These are phyloP conservation scores for Phytopythium montanum DNA, from an alignment of 352 stramenopile species.

Conservation along the genomic window DNA sequence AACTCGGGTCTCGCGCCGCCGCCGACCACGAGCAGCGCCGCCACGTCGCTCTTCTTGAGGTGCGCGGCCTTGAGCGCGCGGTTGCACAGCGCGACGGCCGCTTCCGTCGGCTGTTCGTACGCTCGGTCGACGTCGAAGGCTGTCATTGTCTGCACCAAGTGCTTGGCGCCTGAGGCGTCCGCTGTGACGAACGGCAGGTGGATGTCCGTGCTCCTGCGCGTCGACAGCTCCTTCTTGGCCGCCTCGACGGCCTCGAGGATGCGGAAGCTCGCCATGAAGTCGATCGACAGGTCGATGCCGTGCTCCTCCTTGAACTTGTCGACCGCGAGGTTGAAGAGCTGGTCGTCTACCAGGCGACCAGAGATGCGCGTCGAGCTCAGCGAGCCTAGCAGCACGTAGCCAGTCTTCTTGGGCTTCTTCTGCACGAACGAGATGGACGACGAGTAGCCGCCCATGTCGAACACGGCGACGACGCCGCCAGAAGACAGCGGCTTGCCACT, in stretches of 20 bases:
- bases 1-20: slow-evolving; percentile 50
- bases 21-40: slow-evolving; percentile 50
- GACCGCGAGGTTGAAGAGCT: slow-evolving; percentile 48
- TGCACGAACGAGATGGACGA: slow-evolving; percentile 53
- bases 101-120: slow-evolving; percentile 30
- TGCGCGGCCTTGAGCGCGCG: slow-evolving; percentile 25
- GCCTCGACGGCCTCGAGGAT: slow-evolving; percentile 63
- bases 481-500: slow-evolving; percentile 16
- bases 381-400: slow-evolving; percentile 37
- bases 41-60: slow-evolving; percentile 36
- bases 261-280: slow-evolving; percentile 66
- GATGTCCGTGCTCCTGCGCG: slow-evolving; percentile 45
- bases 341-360: slow-evolving; percentile 38
- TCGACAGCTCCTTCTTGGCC: slow-evolving; percentile 73
- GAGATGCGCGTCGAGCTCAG: slow-evolving; percentile 33
- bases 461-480: slow-evolving; percentile 40
- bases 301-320: slow-evolving; percentile 50
- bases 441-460: slow-evolving; percentile 66
- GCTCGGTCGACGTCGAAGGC: slow-evolving; percentile 46
- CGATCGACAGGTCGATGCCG: slow-evolving; percentile 64
- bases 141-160: slow-evolving; percentile 63
- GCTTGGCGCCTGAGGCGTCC: slow-evolving; percentile 59
- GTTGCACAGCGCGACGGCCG: slow-evolving; percentile 34
- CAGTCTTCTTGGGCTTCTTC: slow-evolving; percentile 14
- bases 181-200: slow-evolving; percentile 81